phyloP scores from a whole-genome alignment of 2,329 filamentous ascomycete genomes.

The Nigrospora sphaerica region DNA sequence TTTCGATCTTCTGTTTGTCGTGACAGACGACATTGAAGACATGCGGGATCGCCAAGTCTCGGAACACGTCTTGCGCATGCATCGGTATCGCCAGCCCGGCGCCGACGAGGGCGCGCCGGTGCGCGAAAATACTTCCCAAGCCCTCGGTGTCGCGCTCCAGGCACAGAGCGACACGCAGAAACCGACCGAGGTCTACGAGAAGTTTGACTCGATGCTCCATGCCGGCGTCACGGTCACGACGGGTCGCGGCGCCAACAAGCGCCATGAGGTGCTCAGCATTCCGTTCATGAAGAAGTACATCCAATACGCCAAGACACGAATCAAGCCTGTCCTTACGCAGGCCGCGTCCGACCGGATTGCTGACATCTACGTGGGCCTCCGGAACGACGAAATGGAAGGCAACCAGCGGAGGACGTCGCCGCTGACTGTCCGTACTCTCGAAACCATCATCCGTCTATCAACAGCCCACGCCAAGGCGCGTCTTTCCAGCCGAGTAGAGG shows the following conservation, averaged over 20 bases:
- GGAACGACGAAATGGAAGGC: conserved; percentile 92
- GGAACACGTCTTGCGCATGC: conserved; percentile 96
- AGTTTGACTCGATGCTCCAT: conserved; percentile 93
- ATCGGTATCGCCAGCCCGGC: conserved; percentile 85
- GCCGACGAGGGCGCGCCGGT: conserved; percentile 93
- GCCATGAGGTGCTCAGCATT: conserved; percentile 85
- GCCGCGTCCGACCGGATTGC: conserved; percentile 89
- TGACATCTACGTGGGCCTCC: conserved; percentile 80
- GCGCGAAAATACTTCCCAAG: conserved; percentile 77
- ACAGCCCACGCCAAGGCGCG: conserved; percentile 93
- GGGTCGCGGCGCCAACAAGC: conserved; percentile 66
- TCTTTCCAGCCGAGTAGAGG: conserved; percentile 80
- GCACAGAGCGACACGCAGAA: conserved; percentile 65
- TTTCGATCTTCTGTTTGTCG: conserved; percentile 96
- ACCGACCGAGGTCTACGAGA: conserved; percentile 87
- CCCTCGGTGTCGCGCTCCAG: conserved; percentile 80
- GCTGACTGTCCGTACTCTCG: conserved; percentile 92
- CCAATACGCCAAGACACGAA: conserved; percentile 88
- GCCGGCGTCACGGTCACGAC: conserved; percentile 75
- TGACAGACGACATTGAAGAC: conserved; percentile 97
- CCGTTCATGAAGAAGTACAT: conserved; percentile 99
- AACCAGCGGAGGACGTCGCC: conserved; percentile 91
- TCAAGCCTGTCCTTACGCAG: conserved; percentile 85
- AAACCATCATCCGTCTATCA: conserved; percentile 95
- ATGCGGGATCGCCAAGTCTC: conserved; percentile 84